Base-by-base conservation (phyloP, 2,329 filamentous ascomycete genomes). In the Verticillium zaregamsianum region DNA sequence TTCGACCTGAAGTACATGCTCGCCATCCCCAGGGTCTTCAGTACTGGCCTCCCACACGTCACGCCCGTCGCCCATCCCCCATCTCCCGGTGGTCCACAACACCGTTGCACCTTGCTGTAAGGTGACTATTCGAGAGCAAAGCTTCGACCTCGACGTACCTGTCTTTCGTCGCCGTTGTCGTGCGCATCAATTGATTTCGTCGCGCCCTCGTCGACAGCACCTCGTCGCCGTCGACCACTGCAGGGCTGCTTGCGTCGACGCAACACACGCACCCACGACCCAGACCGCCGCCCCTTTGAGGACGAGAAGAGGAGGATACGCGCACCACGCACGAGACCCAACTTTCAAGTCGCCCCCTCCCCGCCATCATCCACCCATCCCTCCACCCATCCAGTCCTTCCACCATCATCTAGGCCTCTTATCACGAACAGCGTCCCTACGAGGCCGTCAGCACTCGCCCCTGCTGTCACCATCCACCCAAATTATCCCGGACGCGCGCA, bases 1-100 rank as follows among this genome's bases (percentile, higher is more conserved):
- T 76, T 79, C 70, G 66, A 68, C 67, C 69, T 62, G 68, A 78
- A 70, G 77, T 79, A 79, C 76, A 72, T 63, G 15, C 31, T 40
- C 35, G 23, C 37, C 39, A 45, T 40, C 11, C 39, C 28, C 45
- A 39, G 37, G 32, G n/a, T 57, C 55, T 49, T 14, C 45, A 49
- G 45, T 49, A 49, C 45, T 49, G 45, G 45, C 2, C 45, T 49
- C 20, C 23, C 45, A 25, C 20, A 49, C 45, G 45, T 49, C 45
- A 40, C 37, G 35, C 15, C 35, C 35, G 37, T 40, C 37, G 37
- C 37, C 37, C 37, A 49, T 35, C 33, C 45, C 33, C 45, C 45
- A 49, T 23, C 45, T n/a, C 45, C 45, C 23, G 45, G n/a, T n/a
- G 45, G 45, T 49, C 45, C 45, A 49, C 45, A 49, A 23, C 45